Percentiles rank a stretch among this genome's conserved stretches.
Conservation (phyloP, 1,139 yeast genomes). For the Candida neerlandica region DNA sequence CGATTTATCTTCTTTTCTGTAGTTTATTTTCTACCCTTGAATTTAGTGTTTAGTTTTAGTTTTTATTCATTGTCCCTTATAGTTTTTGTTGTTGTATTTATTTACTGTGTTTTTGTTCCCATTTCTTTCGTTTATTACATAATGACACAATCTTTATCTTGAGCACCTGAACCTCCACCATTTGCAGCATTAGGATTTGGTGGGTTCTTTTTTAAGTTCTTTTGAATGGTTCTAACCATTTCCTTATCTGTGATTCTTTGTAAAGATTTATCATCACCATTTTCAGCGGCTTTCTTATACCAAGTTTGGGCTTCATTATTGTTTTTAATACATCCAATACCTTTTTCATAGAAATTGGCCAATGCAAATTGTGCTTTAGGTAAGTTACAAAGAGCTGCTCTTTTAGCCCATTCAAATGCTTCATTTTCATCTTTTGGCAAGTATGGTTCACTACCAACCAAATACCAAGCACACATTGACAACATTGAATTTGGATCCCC, state of each 20-base stretch:
- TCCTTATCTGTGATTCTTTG: constrained; percentile 38
- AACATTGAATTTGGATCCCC: constrained; percentile 92
- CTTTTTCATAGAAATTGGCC: constrained; percentile 83
- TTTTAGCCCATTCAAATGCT: constrained; percentile 92
- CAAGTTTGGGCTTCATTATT: constrained; percentile 63
- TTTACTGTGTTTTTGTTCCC: background rate
- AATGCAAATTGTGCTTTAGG: constrained; percentile 87
- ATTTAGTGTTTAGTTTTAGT: background rate
- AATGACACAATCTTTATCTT: constrained; percentile 49
- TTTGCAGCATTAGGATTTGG: constrained; percentile 8
- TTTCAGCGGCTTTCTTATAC: constrained; percentile 75
- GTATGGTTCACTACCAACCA: constrained; percentile 85
- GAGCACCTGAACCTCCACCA: constrained; percentile 23
- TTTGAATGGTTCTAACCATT: constrained; percentile 31
- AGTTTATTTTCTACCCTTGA: background rate
- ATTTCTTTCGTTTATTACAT: constrained; percentile 22
- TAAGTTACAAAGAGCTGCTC: constrained; percentile 75
- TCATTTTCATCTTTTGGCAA: constrained; percentile 79
- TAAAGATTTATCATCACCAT: constrained; percentile 70
- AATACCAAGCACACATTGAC: constrained; percentile 95
- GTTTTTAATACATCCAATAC: constrained; percentile 78
- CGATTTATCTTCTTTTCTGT: background rate
- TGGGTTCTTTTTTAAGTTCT: constrained; percentile 30
- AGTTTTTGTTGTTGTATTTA: background rate
- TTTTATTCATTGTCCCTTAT: background rate